These are phyloP conservation scores for Cydonia oblonga DNA, from an alignment of 331 rosid species.

Conservation along the genomic window DNA sequence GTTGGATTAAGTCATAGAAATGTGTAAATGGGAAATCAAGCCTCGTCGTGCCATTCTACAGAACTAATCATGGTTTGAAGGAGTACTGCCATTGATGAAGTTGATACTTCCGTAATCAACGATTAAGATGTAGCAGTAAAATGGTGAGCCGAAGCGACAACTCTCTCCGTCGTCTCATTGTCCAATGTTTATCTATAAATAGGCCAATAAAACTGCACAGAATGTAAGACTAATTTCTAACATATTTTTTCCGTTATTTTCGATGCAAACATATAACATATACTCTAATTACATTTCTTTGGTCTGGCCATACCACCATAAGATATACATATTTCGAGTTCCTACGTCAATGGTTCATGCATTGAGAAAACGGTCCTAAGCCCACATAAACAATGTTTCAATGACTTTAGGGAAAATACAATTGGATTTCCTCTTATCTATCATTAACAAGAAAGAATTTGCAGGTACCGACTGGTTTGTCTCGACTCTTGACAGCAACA, in stretches of 20 bases:
- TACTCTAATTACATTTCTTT: not conserved
- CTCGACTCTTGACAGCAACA: not conserved
- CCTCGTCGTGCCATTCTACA: not conserved
- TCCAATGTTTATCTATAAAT: not conserved
- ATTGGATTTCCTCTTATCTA: not conserved
- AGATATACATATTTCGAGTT: not conserved
- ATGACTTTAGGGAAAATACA: not conserved
- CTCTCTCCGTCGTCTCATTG: not conserved
- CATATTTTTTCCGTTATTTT: not conserved
- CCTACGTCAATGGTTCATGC: no score
- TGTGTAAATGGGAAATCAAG: not conserved
- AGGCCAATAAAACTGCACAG: not conserved
- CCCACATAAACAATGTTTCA: not conserved
- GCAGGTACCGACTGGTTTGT: not conserved
- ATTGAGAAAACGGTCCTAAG: no score
- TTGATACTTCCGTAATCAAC: not conserved
- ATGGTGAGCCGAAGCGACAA: not conserved
- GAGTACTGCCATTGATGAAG: not conserved
- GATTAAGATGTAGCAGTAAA: not conserved
- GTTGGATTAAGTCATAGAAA: constrained; percentile 49
- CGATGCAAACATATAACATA: not conserved
- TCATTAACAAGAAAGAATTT: not conserved
- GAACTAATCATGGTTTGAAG: not conserved
- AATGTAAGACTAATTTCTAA: not conserved
- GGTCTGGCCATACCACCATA: not conserved